phyloP scores from a whole-genome alignment of 495 filamentous ascomycete species.

The Lasiosphaeris hirsuta region DNA sequence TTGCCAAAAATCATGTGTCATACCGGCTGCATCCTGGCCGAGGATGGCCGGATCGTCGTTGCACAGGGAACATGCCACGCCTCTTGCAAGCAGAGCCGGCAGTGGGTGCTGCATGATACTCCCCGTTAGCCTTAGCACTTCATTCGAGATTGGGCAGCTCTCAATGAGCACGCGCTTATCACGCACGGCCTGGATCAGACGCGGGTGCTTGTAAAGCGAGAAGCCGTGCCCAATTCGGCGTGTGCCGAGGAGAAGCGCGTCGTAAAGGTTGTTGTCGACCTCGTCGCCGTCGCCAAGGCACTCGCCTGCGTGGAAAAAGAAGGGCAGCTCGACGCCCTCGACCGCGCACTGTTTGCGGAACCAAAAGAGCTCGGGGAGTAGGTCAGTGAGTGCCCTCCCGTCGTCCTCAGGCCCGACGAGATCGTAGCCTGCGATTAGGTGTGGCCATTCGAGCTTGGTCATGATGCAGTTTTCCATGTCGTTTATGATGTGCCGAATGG shows the following conservation, averaged over 20 bases:
- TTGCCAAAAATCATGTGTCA: slow-evolving; percentile 92
- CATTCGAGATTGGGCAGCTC: slow-evolving; percentile 81
- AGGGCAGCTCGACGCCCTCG: slow-evolving; percentile 81
- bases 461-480: slow-evolving; percentile 82
- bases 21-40: slow-evolving; percentile 69
- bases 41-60: slow-evolving; percentile 86
- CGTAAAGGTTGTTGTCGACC: slow-evolving; percentile 83
- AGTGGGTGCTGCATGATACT: slow-evolving; percentile 77
- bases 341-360: slow-evolving; percentile 81
- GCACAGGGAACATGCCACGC: slow-evolving; percentile 70
- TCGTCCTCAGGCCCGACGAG: slow-evolving; percentile 80
- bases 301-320: slow-evolving; percentile 93
- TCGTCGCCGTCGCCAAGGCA: slow-evolving; percentile 71
- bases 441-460: slow-evolving; percentile 72
- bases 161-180: slow-evolving; percentile 86
- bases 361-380: slow-evolving; percentile 85
- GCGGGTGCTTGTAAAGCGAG: slow-evolving; percentile 85
- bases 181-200: slow-evolving; percentile 81
- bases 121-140: slow-evolving; percentile 63
- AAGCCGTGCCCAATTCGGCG: slow-evolving; percentile 86
- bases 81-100: slow-evolving; percentile 78
- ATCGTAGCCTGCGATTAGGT: slow-evolving; percentile 83
- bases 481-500: slow-evolving; percentile 63
- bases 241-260: slow-evolving; percentile 82
- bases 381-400: slow-evolving; percentile 69